Percentiles rank a stretch among this genome's conserved stretches.
Conservation (phyloP, 2,329 filamentous ascomycete genomes). For the Pseudogymnoascus sp. region DNA sequence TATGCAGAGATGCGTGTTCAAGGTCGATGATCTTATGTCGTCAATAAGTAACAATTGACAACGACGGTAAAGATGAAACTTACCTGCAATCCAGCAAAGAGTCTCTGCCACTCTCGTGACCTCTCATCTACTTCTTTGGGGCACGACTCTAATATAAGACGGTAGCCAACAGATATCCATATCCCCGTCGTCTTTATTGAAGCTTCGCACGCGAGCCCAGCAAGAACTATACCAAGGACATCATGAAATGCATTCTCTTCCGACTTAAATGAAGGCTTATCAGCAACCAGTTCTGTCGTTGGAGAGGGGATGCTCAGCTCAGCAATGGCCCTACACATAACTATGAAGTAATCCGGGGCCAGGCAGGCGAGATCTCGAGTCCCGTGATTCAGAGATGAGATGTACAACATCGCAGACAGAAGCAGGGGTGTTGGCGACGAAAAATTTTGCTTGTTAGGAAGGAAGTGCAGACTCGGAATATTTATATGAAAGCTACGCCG, state of each 20-base stretch:
- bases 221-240: slow-evolving; percentile 34
- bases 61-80: not conserved
- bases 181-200: slow-evolving; percentile 35
- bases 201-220: slow-evolving; percentile 34
- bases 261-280: slow-evolving; percentile 14
- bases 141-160: slow-evolving; percentile 34
- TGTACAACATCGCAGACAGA: slow-evolving; percentile 36
- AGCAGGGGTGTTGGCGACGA: slow-evolving; percentile 35
- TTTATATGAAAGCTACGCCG: slow-evolving; percentile 34
- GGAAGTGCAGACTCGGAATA: slow-evolving; percentile 38
- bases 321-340: slow-evolving; percentile 33
- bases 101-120: slow-evolving; percentile 33
- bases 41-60: slow-evolving; percentile 6
- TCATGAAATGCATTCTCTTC: slow-evolving; percentile 37
- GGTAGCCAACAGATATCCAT: slow-evolving; percentile 37
- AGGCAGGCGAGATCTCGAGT: slow-evolving; percentile 28
- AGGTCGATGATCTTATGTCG: slow-evolving; percentile 33
- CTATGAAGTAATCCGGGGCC: slow-evolving; percentile 32
- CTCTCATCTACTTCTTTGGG: slow-evolving; percentile 31
- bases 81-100: slow-evolving; percentile 30
- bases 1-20: slow-evolving; percentile 36
- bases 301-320: slow-evolving; percentile 31
- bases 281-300: slow-evolving; percentile 23
- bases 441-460: slow-evolving; percentile 35
- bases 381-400: slow-evolving; percentile 30